Evolutionary conservation across 2,329 filamentous ascomycete genomes (phyloP).

Genomic region (Elsinoe australis): DNA sequence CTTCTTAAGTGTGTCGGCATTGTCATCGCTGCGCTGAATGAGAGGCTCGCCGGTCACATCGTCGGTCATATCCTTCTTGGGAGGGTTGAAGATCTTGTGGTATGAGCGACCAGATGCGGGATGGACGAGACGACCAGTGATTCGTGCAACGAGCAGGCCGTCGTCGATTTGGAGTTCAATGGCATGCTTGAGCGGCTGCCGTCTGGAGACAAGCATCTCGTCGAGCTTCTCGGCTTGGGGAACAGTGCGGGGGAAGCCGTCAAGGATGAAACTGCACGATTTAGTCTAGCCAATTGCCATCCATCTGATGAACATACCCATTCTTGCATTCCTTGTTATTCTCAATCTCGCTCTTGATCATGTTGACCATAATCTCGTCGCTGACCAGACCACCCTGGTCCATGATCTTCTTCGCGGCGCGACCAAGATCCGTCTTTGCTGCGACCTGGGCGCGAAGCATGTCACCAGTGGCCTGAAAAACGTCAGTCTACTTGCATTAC

Average conservation of each 20-base stretch:
- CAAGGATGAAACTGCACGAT: slow-evolving; percentile 78
- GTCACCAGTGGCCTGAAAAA: slow-evolving; percentile 79
- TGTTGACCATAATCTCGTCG: slow-evolving; percentile 98
- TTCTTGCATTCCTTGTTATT: slow-evolving; percentile 93
- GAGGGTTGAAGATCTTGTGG: slow-evolving; percentile 98
- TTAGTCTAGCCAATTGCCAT: slow-evolving; percentile 14
- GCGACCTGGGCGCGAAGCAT: slow-evolving; percentile 98
- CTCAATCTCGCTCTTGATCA: slow-evolving; percentile 97
- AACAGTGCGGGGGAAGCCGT: slow-evolving; percentile 96
- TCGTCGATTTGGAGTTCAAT: slow-evolving; percentile 97
- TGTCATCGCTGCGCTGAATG: slow-evolving; percentile 94
- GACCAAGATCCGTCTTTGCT: slow-evolving; percentile 89
- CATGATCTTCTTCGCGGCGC: slow-evolving; percentile 99
- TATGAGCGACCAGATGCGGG: slow-evolving; percentile 93
- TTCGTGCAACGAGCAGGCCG: slow-evolving; percentile 82
- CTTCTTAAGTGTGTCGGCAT: slow-evolving; percentile 92
- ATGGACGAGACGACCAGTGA: slow-evolving; percentile 93
- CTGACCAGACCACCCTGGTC: slow-evolving; percentile 94
- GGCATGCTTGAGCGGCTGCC: slow-evolving; percentile 85
- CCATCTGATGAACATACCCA: slow-evolving; percentile 55
- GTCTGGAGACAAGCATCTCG: slow-evolving; percentile 70
- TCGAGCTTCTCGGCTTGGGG: slow-evolving; percentile 92
- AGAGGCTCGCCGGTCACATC: slow-evolving; percentile 94
- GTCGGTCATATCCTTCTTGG: slow-evolving; percentile 88
- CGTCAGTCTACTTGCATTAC: slow-evolving; percentile 11